Percentiles rank a stretch among this genome's conserved stretches.
phyloP scores from a whole-genome alignment of 2,329 filamentous ascomycete species.

The Aspergillus caelatus region DNA sequence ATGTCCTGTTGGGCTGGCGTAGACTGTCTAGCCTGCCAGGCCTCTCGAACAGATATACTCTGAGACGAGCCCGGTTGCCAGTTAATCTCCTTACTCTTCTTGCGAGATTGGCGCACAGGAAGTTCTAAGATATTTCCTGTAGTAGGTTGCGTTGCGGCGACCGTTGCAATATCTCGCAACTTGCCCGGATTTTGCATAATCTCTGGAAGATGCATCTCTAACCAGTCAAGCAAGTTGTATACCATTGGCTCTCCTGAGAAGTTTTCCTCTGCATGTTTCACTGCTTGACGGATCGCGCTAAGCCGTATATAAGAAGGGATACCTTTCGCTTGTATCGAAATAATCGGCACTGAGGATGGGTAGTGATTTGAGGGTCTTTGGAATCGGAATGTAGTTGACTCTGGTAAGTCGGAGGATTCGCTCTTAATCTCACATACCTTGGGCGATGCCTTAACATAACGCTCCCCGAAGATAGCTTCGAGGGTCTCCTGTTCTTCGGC shows the following conservation, averaged over 20 bases:
- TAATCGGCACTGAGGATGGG: conserved; percentile 67
- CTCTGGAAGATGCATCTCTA: conserved; percentile 79
- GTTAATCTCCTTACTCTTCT: conserved; percentile 61
- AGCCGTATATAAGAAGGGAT: conserved; percentile 92
- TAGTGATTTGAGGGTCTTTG: conserved; percentile 71
- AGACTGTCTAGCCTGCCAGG: conserved; percentile 71
- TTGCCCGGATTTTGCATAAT: conserved; percentile 84
- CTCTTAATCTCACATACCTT: conserved; percentile 73
- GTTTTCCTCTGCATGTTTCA: conserved; percentile 70
- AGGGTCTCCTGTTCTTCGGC: conserved; percentile 81
- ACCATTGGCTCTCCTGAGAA: conserved; percentile 86
- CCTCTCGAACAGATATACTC: conserved; percentile 61
- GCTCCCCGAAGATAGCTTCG: conserved; percentile 81
- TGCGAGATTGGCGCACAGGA: conserved; percentile 33
- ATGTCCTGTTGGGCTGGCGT: conserved; percentile 71
- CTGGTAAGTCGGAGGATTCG: conserved; percentile 50
- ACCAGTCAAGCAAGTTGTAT: conserved; percentile 87
- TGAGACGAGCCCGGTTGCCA: conserved; percentile 62
- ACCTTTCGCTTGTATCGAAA: conserved; percentile 67
- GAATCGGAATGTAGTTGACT: conserved; percentile 62
- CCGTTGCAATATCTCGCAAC: conserved; percentile 80
- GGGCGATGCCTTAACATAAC: conserved; percentile 63
- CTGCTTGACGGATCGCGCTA: conserved; percentile 77
- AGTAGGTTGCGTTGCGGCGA: conserved; percentile 57
- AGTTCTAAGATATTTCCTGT: conserved; percentile 23